Evolutionary conservation across 2,329 filamentous ascomycete species (phyloP).

Genomic region (Lecanosticta acicola): DNA sequence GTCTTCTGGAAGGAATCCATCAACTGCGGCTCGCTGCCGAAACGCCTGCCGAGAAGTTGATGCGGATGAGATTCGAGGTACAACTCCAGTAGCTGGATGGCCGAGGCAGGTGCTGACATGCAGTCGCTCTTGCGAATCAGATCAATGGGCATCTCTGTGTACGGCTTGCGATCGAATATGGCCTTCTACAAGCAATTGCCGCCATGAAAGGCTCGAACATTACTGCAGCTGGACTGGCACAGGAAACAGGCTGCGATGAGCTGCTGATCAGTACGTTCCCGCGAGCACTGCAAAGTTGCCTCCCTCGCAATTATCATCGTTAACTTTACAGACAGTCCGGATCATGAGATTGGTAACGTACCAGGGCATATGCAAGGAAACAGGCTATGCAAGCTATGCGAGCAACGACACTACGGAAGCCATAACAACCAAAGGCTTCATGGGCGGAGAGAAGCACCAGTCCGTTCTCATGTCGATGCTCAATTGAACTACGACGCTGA

Average conservation of each 20-base stretch:
- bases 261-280: neutral
- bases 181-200: constrained; percentile 2
- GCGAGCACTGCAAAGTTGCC: neutral
- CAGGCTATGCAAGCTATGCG: constrained; percentile 3
- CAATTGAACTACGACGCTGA: constrained; percentile 22
- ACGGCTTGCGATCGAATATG: neutral
- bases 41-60: neutral
- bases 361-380: constrained; percentile 3
- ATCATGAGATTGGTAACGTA: constrained; percentile 8
- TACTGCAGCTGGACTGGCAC: neutral
- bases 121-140: too few relatives aligned
- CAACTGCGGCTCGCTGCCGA: neutral
- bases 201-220: neutral
- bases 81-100: too few relatives aligned
- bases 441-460: constrained; percentile 18
- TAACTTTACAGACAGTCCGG: constrained; percentile 1
- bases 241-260: constrained; percentile 1
- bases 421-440: constrained; percentile 5
- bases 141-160: constrained; percentile 1
- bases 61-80: constrained; percentile 1
- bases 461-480: constrained; percentile 34
- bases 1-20: neutral
- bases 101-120: too few relatives aligned
- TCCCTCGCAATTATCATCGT: too few relatives aligned
- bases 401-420: constrained; percentile 6